Evolutionary conservation across 371 early-diverging fungal species (phyloP).

Genomic region (Mucor indicus): DNA sequence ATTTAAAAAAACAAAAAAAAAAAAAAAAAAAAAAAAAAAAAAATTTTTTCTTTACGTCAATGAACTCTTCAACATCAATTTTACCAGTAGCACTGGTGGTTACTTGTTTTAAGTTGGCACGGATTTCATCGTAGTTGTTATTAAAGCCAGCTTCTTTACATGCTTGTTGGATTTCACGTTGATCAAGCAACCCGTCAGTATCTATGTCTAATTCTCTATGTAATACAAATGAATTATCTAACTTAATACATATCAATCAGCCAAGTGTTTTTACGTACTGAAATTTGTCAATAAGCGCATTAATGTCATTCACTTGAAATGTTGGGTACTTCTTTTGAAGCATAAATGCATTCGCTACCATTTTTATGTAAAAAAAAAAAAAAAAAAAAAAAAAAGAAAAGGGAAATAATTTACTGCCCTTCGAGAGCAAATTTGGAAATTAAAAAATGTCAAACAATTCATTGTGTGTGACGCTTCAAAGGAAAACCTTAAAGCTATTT

Average conservation of each 20-base stretch:
- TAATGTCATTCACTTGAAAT: slow-evolving; percentile 59
- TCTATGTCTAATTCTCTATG: slow-evolving; percentile 68
- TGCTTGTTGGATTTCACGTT: slow-evolving; percentile 68
- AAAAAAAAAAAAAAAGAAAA: slow-evolving; percentile 7
- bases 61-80: slow-evolving; percentile 82
- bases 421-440: no score
- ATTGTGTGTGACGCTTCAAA: no score
- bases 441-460: no score
- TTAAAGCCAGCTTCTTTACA: slow-evolving; percentile 71
- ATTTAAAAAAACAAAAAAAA: no score
- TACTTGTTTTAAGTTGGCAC: slow-evolving; percentile 69
- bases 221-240: neutral
- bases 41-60: no score
- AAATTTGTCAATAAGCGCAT: slow-evolving; percentile 60
- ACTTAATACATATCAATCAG: neutral
- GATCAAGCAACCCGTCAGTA: slow-evolving; percentile 72
- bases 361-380: slow-evolving; percentile 1
- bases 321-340: slow-evolving; percentile 64
- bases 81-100: slow-evolving; percentile 69
- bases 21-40: no score
- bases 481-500: no score
- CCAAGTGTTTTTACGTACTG: no score
- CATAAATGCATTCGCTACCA: slow-evolving; percentile 43
- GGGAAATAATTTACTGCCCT: neutral
- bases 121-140: slow-evolving; percentile 75